A percentile compares a stretch with the other conserved stretches of the same genome.
Evolutionary conservation across 1,139 yeast species (phyloP).

Genomic region (Yamadazyma blattariae): DNA sequence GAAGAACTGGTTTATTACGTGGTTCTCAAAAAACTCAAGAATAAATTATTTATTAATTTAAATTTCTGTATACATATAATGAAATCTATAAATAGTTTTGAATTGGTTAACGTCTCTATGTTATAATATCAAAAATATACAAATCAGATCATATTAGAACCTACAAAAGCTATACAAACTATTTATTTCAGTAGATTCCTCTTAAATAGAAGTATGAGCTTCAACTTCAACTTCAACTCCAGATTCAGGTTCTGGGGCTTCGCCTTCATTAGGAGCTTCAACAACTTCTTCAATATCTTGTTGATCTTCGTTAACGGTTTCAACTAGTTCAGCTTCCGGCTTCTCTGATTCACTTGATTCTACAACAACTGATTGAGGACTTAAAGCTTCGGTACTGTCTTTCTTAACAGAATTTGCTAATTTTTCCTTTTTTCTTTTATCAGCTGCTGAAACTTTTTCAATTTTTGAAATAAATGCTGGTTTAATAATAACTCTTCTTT

Average conservation of each 20-base stretch:
- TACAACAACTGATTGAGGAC: no score
- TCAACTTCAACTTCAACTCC: neutral
- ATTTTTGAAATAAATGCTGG: slow-evolving; percentile 42
- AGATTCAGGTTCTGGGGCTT: no score
- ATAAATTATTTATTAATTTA: slow-evolving; percentile 19
- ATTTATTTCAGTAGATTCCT: slow-evolving; percentile 2
- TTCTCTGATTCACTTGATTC: no score
- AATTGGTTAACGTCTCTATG: slow-evolving; percentile 8
- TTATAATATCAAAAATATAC: slow-evolving; percentile 10
- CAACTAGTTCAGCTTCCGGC: no score
- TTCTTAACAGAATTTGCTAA: neutral
- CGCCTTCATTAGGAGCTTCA: neutral
- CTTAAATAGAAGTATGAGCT: neutral
- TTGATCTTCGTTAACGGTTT: neutral
- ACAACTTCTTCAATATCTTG: neutral
- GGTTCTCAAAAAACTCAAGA: slow-evolving; percentile 99
- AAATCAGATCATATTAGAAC: slow-evolving; percentile 2
- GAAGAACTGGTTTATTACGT: slow-evolving; percentile 99
- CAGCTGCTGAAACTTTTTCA: slow-evolving; percentile 39
- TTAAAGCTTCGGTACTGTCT: no score
- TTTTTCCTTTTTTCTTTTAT: slow-evolving; percentile 6
- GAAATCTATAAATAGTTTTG: slow-evolving; percentile 9
- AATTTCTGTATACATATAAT: slow-evolving; percentile 12
- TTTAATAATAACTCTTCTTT: slow-evolving; percentile 31
- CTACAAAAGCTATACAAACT: no score